Evolutionary conservation across 2,329 filamentous ascomycete genomes (phyloP).

Genomic region (Sarocladium brachiariae): DNA sequence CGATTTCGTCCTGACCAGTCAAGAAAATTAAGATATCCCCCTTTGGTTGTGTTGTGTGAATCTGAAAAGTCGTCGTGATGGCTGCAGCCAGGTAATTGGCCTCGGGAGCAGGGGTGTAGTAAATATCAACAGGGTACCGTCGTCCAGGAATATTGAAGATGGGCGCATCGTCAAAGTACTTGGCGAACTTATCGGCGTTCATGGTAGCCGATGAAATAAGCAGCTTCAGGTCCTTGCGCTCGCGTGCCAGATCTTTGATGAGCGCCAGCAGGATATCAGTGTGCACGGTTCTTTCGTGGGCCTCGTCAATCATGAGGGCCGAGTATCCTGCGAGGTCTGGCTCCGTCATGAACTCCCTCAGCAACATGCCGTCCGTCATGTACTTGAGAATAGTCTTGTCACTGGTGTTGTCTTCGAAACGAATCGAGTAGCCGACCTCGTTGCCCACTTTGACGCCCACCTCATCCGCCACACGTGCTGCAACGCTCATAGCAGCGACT

Average conservation of each 20-base stretch:
- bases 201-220: conserved; percentile 93
- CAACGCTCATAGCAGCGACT: conserved; percentile 96
- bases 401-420: conserved; percentile 87
- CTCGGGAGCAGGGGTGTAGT: conserved; percentile 85
- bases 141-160: conserved; percentile 94
- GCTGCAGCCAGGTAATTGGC: conserved; percentile 89
- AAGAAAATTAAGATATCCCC: conserved; percentile 94
- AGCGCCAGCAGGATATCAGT: conserved; percentile 87
- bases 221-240: conserved; percentile 78
- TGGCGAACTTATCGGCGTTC: conserved; percentile 85
- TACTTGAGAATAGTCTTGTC: conserved; percentile 92
- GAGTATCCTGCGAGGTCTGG: conserved; percentile 78
- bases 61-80: conserved; percentile 91
- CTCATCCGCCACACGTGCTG: conserved; percentile 91
- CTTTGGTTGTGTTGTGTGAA: conserved; percentile 76
- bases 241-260: conserved; percentile 79
- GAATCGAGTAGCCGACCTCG: conserved; percentile 90
- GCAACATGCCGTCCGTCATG: conserved; percentile 94
- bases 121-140: conserved; percentile 82
- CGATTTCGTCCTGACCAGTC: conserved; percentile 94
- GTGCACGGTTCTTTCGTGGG: conserved; percentile 86
- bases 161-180: conserved; percentile 86
- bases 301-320: conserved; percentile 93
- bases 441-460: conserved; percentile 84
- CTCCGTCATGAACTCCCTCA: conserved; percentile 84